These are phyloP conservation scores for Rhodotorula sp. DNA, from an alignment of 1,284 basidiomycete genomes.

Conservation along the genomic window DNA sequence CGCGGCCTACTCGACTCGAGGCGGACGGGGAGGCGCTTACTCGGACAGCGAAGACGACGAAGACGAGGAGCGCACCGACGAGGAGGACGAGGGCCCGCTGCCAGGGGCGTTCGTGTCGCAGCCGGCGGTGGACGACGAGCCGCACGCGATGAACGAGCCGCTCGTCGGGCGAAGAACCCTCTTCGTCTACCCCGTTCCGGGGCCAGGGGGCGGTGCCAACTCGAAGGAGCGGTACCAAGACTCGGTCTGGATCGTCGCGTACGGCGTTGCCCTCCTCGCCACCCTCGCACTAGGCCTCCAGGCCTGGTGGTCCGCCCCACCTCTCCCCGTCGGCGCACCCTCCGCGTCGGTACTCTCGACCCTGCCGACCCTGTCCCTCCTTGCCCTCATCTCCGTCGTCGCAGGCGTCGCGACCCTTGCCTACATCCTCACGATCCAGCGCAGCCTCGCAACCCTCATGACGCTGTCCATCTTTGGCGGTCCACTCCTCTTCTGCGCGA, in stretches of 20 bases:
- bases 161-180: conserved; percentile 19
- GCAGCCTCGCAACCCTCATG: conserved; percentile 23
- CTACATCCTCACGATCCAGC: conserved; percentile 26
- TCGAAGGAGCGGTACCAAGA: conserved; percentile 15
- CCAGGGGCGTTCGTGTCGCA: conserved; percentile 31
- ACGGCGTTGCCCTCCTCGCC: conserved; percentile 14
- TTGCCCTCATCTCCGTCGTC: conserved; percentile 27
- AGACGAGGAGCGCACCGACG: neutral
- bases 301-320: conserved; percentile 17
- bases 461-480: conserved; percentile 23
- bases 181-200: conserved; percentile 26
- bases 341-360: neutral
- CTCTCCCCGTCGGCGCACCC: neutral
- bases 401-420: conserved; percentile 20
- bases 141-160: conserved; percentile 16
- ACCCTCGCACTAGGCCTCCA: conserved; percentile 8
- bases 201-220: neutral
- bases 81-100: conserved; percentile 15
- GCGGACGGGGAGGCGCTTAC: neutral
- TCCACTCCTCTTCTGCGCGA: conserved; percentile 18
- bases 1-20: neutral
- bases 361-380: conserved; percentile 22
- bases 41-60: conserved; percentile 2
- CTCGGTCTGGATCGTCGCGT: conserved; percentile 32
- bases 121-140: neutral